These are phyloP conservation scores for Leishmania guyanensis DNA, from an alignment of 208 protist genomes.

Conservation along the genomic window DNA sequence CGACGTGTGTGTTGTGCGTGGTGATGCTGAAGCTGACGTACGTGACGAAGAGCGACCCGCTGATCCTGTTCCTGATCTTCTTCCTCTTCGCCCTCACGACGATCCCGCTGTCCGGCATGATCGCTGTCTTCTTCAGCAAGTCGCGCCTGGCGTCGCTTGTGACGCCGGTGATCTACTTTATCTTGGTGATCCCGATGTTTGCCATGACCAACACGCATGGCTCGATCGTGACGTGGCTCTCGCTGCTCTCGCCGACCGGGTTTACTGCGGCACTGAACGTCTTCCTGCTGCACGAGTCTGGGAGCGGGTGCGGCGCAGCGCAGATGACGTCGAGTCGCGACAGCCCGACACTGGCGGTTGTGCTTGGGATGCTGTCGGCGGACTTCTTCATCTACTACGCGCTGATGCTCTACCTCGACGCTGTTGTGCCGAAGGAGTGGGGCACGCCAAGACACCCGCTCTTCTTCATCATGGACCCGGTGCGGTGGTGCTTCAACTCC, in stretches of 20 bases:
- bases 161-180: conserved; percentile 77
- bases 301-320: conserved; percentile 31
- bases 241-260: conserved; percentile 45
- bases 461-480: conserved; percentile 69
- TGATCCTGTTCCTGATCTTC: conserved; percentile 60
- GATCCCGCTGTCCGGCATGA: conserved; percentile 57
- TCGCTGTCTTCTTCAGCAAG: conserved; percentile 74
- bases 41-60: conserved; percentile 46
- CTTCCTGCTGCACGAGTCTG: conserved; percentile 40
- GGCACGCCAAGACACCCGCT: conserved; percentile 61
- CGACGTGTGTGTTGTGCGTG: conserved; percentile 50
- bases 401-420: conserved; percentile 78
- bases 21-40: conserved; percentile 49
- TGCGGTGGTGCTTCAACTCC: conserved; percentile 10
- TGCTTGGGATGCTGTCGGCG: conserved; percentile 37
- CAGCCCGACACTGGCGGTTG: conserved; percentile 22
- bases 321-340: conserved; percentile 22
- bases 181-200: conserved; percentile 52
- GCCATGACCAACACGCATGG: conserved; percentile 35
- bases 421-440: conserved; percentile 63
- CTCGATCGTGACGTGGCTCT: conserved; percentile 24
- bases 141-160: conserved; percentile 55
- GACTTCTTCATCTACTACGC: conserved; percentile 67
- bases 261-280: conserved; percentile 41
- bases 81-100: conserved; percentile 60